These are phyloP conservation scores for Bonia amplexicaulis DNA, from an alignment of 176 grass and related monocot genomes.

Conservation along the genomic window DNA sequence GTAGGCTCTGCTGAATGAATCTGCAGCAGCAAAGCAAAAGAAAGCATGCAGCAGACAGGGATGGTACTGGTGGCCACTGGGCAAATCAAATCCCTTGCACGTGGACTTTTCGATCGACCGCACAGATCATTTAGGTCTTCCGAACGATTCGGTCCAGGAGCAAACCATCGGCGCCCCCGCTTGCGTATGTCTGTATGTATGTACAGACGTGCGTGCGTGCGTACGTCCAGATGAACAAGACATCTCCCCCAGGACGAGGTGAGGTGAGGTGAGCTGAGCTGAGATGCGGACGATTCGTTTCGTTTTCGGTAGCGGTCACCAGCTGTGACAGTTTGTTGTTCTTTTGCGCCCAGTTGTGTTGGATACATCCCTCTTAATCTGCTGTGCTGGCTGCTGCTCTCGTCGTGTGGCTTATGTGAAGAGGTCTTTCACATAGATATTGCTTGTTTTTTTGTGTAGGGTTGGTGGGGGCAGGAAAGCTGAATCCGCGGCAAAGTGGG, in stretches of 20 bases:
- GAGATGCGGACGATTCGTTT: neutral
- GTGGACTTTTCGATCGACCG: neutral
- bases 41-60: neutral
- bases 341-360: neutral
- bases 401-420: neutral
- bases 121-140: neutral
- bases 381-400: neutral
- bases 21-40: neutral
- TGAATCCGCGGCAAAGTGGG: neutral
- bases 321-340: constrained; percentile 9
- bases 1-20: neutral
- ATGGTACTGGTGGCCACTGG: neutral
- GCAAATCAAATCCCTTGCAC: constrained; percentile 10
- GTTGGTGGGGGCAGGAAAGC: neutral
- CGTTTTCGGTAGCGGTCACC: neutral
- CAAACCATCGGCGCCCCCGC: neutral
- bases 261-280: neutral
- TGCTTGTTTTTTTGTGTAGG: neutral
- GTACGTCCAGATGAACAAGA: neutral
- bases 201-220: neutral
- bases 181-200: neutral
- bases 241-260: neutral
- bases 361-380: neutral
- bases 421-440: neutral
- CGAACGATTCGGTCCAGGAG: constrained; percentile 21